Percentiles rank a stretch among this genome's conserved stretches.
Conservation (phyloP, 768 basidiomycete species). For the Pulveroboletus sp. region DNA sequence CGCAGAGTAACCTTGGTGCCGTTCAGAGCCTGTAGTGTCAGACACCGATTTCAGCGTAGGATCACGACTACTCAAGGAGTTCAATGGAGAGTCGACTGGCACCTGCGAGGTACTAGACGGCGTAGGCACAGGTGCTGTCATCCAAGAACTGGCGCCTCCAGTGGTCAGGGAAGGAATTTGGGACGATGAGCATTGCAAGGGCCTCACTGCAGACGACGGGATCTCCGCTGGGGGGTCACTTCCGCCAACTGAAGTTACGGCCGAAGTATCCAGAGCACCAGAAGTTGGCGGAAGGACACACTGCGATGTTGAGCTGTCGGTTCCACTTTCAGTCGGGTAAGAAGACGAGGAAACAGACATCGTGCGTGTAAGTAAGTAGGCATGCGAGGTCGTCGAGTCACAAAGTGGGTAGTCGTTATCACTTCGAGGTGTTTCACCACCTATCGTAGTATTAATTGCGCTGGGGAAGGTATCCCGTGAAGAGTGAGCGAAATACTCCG, state of each 20-base stretch:
- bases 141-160: not conserved
- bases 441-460: not conserved
- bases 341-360: not conserved
- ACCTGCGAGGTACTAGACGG: not conserved
- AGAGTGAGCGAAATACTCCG: slow-evolving; percentile 2
- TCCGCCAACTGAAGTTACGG: not conserved
- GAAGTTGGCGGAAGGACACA: not conserved
- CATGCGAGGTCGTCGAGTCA: not conserved
- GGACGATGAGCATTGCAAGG: not conserved
- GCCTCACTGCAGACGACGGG: not conserved
- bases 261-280: not conserved
- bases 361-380: not conserved
- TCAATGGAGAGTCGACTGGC: not conserved
- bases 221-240: not conserved
- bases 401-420: not conserved
- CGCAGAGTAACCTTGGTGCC: not conserved
- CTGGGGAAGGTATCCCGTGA: not conserved
- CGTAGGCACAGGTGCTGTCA: not conserved
- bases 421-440: not conserved
- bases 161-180: not conserved
- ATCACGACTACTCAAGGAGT: not conserved
- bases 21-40: not conserved
- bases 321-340: not conserved
- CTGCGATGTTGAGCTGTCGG: not conserved
- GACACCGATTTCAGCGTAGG: not conserved